These are phyloP conservation scores for Colletotrichum tanaceti DNA, from an alignment of 2,329 filamentous ascomycete species.

Conservation along the genomic window DNA sequence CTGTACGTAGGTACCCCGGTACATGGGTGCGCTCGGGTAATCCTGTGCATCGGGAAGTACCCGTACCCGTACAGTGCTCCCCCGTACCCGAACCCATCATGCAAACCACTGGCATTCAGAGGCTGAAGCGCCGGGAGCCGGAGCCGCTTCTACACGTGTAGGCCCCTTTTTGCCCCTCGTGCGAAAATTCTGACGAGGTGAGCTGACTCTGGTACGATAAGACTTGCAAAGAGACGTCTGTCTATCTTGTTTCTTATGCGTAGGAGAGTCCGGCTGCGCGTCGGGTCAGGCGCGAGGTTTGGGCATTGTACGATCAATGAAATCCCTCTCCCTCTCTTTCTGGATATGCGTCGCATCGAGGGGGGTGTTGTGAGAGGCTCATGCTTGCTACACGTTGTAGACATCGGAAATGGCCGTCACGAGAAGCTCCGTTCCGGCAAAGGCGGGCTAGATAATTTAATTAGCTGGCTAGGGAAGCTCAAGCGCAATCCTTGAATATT, in stretches of 20 bases:
- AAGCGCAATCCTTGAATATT: not conserved
- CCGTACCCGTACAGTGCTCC: not conserved
- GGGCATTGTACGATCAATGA: slow-evolving; percentile 1
- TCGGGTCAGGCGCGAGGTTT: slow-evolving; percentile 5
- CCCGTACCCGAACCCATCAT: slow-evolving; percentile 7
- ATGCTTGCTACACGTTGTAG: slow-evolving; percentile 4
- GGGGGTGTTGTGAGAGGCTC: slow-evolving; percentile 22
- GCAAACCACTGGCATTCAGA: not conserved
- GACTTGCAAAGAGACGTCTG: slow-evolving; percentile 23
- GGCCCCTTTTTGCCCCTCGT: slow-evolving; percentile 2
- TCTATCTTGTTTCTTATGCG: slow-evolving; percentile 24
- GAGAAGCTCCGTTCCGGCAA: slow-evolving; percentile 21
- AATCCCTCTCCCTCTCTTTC: not conserved
- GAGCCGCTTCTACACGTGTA: slow-evolving; percentile 30
- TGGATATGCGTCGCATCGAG: not conserved
- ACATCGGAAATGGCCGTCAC: slow-evolving; percentile 35
- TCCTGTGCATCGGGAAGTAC: slow-evolving; percentile 15
- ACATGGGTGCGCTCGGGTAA: slow-evolving; percentile 18
- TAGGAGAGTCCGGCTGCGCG: slow-evolving; percentile 7
- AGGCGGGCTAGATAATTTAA: not conserved
- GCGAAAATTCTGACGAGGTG: slow-evolving; percentile 8
- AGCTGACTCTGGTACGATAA: slow-evolving; percentile 37
- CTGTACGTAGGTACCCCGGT: slow-evolving; percentile 31
- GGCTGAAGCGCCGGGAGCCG: not conserved
- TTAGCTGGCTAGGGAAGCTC: not conserved